Evolutionary conservation across 1,284 basidiomycete species (phyloP), one percentile per base, ranked within the genome.

Genomic region (Heliocybe sulcata): DNA sequence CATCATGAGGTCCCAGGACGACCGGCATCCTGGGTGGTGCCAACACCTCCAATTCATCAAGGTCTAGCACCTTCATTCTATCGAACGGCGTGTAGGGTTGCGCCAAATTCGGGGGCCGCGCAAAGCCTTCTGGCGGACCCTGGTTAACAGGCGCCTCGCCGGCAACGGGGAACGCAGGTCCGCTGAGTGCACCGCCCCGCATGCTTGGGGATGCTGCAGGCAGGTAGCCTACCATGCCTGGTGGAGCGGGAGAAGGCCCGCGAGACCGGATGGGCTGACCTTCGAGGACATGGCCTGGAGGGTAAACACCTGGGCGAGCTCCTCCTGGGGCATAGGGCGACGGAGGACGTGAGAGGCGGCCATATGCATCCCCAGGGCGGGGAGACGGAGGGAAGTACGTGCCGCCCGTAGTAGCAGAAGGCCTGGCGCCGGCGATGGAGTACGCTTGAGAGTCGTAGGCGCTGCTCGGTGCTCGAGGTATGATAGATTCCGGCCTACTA

Each of bases 1-100:
- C 82, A 64, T 92, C 89, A 64, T 91, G 89, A n/a, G 85, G 77
- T 29, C 81, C 74, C 25, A 92, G 77, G 11, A 86, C 80, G 9
- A 76, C 60, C 9, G 89, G 88, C 81, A 90, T 85, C 61, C 80
- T 77, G 12, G 87, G 85, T 31, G 82, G 72, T 16, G 75, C 73
- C 12, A 25, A 11, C 49, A 83, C 77, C 50, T 81, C 74, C 61
- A 91, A 79, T 29, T 81, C 80, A 35, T 90, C 84, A 84, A 92
- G 81, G 51, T 88, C 81, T 60, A 82, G 77, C 52, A 90, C 73
- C 67, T 85, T 88, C 71, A 83, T 79, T 23, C 76, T 70, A 25
- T 81, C 80, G 63, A 90, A 92, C 29, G 81, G 79, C 0, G 82
- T 79, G 65, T 85, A 92, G 8, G 83, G 71, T 61, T 82, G 79